Base-by-base conservation (phyloP, 2,329 filamentous ascomycete species). In the Penicillium sp. region DNA sequence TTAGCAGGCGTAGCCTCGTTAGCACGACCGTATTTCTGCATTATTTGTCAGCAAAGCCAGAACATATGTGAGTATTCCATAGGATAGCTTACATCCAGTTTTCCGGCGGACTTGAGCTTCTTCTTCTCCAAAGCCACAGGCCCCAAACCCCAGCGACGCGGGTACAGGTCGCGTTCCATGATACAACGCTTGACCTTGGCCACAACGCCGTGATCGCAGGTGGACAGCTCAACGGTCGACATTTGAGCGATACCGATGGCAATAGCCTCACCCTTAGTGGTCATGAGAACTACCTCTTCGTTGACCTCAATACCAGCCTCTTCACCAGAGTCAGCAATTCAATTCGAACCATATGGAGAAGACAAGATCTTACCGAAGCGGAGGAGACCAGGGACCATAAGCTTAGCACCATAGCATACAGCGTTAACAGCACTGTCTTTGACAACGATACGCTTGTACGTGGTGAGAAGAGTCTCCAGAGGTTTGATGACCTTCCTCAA, bases 131-230 rank as follows among this genome's bases (percentile, higher is more conserved):
- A 75, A 43, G 93, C 93, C 53, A 91, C 84, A 46, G 93, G 91
- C 54, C 93, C 93, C 67, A 97, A 82, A 59, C 93, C 93, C 93
- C 93, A 98, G 77, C 90, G 80, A 70, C 89, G 82, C 57, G 93
- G 93, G 80, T 98, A 98, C 52, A 96, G 79, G 69, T 97, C 93
- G 64, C 93, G 87, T 79, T 98, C 93, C 93, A 98, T 98, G 72
- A 98, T 98, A 73, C 90, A 95, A 64, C 93, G 85, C 84, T 98
- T 98, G 69, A 98, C 88, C 79, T 96, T 97, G 62, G 93, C 93
- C 52, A 97, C 91, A 52, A 96, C 89, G 63, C 93, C 93, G 73
- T 98, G 93, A 68, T 97, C 90, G 73, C 93, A 97, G 31, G 89
- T 91, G 28, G 88, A 88, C 73, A 98, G 87, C 75, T 97, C 93